Conservation (phyloP, 1,139 yeast species). For the Hemisphaericaspora xylanilytica region DNA sequence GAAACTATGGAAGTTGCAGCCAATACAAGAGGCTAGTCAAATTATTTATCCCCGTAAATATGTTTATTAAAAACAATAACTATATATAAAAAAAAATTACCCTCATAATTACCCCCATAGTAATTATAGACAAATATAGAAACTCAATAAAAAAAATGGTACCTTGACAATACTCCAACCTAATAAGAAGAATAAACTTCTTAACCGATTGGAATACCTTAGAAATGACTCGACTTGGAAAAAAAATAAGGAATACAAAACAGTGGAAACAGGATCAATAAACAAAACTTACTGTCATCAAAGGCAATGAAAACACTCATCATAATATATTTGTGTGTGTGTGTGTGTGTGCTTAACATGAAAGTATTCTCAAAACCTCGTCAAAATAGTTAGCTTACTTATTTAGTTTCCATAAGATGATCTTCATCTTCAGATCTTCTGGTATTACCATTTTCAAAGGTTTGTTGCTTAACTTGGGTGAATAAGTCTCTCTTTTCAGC, state of each 20-base stretch:
- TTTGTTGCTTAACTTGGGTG: constrained; percentile 20
- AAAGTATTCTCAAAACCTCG: neutral
- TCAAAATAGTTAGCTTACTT: neutral
- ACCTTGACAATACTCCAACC: neutral
- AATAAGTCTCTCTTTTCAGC: constrained; percentile 57
- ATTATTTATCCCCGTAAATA: neutral
- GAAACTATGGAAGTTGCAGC: no score
- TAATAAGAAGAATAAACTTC: neutral
- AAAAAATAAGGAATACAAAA: neutral
- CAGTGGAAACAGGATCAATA: neutral
- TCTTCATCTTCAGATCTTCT: constrained; percentile 3
- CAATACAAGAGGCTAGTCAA: no score
- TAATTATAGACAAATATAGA: constrained; percentile 1
- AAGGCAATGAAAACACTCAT: neutral
- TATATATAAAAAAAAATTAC: neutral
- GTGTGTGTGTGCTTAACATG: constrained; percentile 16
- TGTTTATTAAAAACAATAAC: neutral
- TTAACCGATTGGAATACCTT: neutral
- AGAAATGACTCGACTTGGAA: constrained; percentile 5
- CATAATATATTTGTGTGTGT: constrained; percentile 12
- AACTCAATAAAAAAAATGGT: neutral
- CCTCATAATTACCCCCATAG: constrained; percentile 2
- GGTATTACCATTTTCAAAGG: constrained; percentile 8
- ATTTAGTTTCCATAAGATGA: neutral
- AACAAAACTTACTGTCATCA: neutral